A percentile compares a stretch with the other conserved stretches of the same genome.
Conservation (phyloP, 345 rosid genomes). For the Sapria himalayana region DNA sequence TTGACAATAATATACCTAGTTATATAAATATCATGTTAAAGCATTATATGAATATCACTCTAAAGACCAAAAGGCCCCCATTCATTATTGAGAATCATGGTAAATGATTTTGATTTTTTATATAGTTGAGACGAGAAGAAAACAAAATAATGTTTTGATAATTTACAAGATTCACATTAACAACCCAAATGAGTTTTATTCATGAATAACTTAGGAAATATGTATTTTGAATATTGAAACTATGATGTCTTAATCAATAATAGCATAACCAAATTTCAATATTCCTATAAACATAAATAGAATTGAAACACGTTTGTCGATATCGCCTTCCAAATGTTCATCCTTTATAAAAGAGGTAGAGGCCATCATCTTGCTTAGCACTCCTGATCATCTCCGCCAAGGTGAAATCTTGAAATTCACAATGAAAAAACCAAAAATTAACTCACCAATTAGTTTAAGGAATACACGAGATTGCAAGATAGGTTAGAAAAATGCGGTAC, state of each 20-base stretch:
- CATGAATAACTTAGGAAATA: not conserved
- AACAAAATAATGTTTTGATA: not conserved
- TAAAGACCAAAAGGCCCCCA: not conserved
- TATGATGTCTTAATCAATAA: not conserved
- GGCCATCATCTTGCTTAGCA: not conserved
- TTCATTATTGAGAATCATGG: not conserved
- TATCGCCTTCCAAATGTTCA: not conserved
- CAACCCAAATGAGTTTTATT: no score
- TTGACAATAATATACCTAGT: no score
- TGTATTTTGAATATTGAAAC: not conserved
- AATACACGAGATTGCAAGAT: not conserved
- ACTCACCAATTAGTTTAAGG: not conserved
- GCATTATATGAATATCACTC: no score
- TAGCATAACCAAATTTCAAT: no score
- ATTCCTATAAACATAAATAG: not conserved
- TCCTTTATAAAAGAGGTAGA: not conserved
- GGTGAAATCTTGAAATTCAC: no score
- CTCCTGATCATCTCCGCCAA: not conserved
- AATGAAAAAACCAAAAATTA: not conserved
- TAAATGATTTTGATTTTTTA: not conserved
- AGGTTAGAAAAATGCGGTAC: not conserved
- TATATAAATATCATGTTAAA: no score
- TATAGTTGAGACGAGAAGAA: not conserved
- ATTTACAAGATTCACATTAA: no score
- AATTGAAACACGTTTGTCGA: not conserved